Evolutionary conservation across 2,329 filamentous ascomycete species (phyloP).

Genomic region (Phoma sp.): DNA sequence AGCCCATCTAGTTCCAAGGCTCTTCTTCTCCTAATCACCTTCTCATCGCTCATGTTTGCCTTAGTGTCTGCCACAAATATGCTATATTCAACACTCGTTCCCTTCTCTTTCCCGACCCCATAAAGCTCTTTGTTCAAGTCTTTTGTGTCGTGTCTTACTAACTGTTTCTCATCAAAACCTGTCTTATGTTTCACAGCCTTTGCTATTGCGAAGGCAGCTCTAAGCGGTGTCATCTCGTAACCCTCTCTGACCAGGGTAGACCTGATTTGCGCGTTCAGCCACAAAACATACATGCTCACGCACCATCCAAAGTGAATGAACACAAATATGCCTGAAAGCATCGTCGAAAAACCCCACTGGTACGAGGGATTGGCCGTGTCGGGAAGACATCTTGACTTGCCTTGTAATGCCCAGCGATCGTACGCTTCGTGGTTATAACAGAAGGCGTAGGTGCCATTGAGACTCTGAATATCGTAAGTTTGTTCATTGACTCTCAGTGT

Average conservation of each 20-base stretch:
- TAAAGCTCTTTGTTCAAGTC: constrained; percentile 30
- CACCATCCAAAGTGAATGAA: constrained; percentile 42
- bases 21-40: neutral
- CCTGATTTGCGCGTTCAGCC: constrained; percentile 42
- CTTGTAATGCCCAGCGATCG: constrained; percentile 1
- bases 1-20: neutral
- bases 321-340: constrained; percentile 40
- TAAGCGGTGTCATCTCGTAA: constrained; percentile 40
- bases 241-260: constrained; percentile 35
- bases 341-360: constrained; percentile 48
- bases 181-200: constrained; percentile 32
- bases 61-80: constrained; percentile 18
- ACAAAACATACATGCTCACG: constrained; percentile 44
- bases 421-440: constrained; percentile 32
- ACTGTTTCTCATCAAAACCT: constrained; percentile 24
- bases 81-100: constrained; percentile 21
- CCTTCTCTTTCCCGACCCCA: constrained; percentile 17
- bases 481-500: constrained; percentile 18
- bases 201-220: constrained; percentile 39
- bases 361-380: constrained; percentile 37
- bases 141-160: constrained; percentile 25
- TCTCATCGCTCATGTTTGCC: neutral
- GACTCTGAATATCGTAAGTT: constrained; percentile 19
- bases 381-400: constrained; percentile 34
- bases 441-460: constrained; percentile 16